A percentile compares a stretch with the other conserved stretches of the same genome.
phyloP scores from a whole-genome alignment of 768 basidiomycete species.

The Multifurca ochricompacta region DNA sequence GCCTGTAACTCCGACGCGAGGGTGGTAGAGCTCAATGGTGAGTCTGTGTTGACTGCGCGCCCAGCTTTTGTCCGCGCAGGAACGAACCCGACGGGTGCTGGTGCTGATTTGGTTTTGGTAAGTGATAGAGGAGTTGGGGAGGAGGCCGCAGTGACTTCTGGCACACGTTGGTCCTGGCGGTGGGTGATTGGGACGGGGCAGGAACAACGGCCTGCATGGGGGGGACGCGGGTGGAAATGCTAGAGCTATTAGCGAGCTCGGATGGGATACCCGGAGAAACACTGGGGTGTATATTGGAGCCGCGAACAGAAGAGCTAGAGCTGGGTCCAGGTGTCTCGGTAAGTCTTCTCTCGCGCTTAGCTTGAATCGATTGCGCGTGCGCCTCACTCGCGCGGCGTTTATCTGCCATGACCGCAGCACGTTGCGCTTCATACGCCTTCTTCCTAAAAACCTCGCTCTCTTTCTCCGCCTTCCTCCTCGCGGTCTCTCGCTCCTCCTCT shows the following conservation, averaged over 20 bases:
- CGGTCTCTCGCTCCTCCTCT: conserved; percentile 2
- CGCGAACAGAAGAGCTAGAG: not conserved
- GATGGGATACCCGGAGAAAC: not conserved
- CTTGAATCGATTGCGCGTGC: conserved; percentile 4
- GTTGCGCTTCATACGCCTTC: conserved; percentile 1
- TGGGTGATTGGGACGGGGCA: not conserved
- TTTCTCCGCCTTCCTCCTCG: not conserved
- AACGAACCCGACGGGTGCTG: not conserved
- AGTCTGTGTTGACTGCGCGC: conserved; percentile 15
- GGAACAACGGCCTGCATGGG: not conserved
- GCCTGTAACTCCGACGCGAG: conserved; percentile 14
- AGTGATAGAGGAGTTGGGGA: not conserved
- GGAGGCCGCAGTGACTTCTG: not conserved
- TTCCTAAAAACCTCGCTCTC: conserved; percentile 2
- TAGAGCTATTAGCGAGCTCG: not conserved
- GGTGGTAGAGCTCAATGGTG: conserved; percentile 14
- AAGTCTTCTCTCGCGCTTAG: conserved; percentile 2
- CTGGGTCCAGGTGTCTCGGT: not conserved
- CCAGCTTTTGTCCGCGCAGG: conserved; percentile 15
- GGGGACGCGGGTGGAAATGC: not conserved
- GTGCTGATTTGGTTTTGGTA: not conserved
- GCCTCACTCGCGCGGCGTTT: not conserved
- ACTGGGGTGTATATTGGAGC: not conserved
- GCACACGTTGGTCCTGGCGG: not conserved
- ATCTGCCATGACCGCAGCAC: conserved; percentile 5